Percentiles rank a stretch among this genome's conserved stretches.
Conservation (phyloP, 1,284 basidiomycete genomes). For the Irpex sp. region DNA sequence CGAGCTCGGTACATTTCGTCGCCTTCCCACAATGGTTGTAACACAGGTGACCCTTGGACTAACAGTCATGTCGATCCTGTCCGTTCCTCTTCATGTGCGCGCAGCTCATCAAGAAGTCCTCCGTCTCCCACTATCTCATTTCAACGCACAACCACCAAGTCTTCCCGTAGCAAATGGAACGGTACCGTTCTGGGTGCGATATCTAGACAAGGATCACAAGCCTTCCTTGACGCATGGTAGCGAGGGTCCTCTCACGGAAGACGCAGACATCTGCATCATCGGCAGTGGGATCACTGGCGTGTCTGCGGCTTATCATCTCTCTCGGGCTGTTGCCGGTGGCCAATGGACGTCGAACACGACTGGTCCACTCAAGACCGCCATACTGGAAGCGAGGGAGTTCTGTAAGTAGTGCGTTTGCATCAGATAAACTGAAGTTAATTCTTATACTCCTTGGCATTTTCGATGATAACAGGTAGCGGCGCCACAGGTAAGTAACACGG, state of each 20-base stretch:
- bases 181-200: constrained; percentile 65
- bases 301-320: constrained; percentile 66
- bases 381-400: constrained; percentile 77
- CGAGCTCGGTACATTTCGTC: no score
- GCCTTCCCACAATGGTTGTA: no score
- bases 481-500: constrained; percentile 1
- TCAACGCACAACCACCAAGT: constrained; percentile 18
- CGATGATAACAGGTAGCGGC: constrained; percentile 55
- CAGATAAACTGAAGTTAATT: constrained; percentile 3
- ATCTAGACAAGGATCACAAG: constrained; percentile 45
- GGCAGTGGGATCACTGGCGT: constrained; percentile 78
- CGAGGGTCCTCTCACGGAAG: constrained; percentile 45
- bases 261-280: constrained; percentile 72
- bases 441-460: no score
- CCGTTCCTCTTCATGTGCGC: constrained; percentile 18
- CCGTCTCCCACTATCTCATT: constrained; percentile 2
- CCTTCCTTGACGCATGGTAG: constrained; percentile 65
- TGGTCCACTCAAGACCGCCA: constrained; percentile 42
- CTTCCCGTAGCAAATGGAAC: constrained; percentile 61
- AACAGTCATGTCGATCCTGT: constrained; percentile 18
- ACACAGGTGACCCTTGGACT: background rate
- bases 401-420: constrained; percentile 41
- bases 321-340: constrained; percentile 31
- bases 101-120: constrained; percentile 20
- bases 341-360: constrained; percentile 1